phyloP scores from a whole-genome alignment of 192 early-diverging fungal genomes.

The Coemansia sp. region DNA sequence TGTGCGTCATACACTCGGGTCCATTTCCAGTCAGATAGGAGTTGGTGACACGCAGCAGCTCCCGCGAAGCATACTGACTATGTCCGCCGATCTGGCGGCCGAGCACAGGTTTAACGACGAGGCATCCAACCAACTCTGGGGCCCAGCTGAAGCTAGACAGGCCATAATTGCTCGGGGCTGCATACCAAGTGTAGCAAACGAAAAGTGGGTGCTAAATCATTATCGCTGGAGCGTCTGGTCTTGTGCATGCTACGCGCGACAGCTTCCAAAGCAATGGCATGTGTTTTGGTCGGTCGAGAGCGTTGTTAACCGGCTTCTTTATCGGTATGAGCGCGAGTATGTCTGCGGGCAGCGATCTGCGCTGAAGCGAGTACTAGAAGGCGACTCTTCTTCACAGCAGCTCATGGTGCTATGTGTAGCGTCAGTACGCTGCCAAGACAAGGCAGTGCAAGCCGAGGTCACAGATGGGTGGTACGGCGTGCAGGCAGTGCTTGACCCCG shows the following conservation, averaged over 20 bases:
- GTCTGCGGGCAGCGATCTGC: conserved; percentile 33
- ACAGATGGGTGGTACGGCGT: conserved; percentile 51
- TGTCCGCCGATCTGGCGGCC: conserved; percentile 16
- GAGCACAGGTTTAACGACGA: conserved; percentile 7
- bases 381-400: conserved; percentile 31
- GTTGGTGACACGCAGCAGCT: conserved; percentile 8
- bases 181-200: background rate
- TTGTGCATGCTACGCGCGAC: conserved; percentile 30
- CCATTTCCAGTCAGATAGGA: conserved; percentile 1
- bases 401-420: conserved; percentile 43
- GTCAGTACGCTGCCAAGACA: background rate
- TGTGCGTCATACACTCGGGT: background rate
- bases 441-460: conserved; percentile 13
- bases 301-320: conserved; percentile 14
- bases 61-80: conserved; percentile 11
- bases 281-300: conserved; percentile 27
- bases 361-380: conserved; percentile 29
- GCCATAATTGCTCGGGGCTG: conserved; percentile 26
- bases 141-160: conserved; percentile 28
- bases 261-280: conserved; percentile 25
- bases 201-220: conserved; percentile 40
- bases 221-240: conserved; percentile 46
- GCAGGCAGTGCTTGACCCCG: conserved; percentile 13
- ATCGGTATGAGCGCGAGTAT: conserved; percentile 38
- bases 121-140: conserved; percentile 19